Evolutionary conservation across 257 asterid genomes (phyloP), one percentile per base, ranked within the genome.

Genomic region (Perilla frutescens): DNA sequence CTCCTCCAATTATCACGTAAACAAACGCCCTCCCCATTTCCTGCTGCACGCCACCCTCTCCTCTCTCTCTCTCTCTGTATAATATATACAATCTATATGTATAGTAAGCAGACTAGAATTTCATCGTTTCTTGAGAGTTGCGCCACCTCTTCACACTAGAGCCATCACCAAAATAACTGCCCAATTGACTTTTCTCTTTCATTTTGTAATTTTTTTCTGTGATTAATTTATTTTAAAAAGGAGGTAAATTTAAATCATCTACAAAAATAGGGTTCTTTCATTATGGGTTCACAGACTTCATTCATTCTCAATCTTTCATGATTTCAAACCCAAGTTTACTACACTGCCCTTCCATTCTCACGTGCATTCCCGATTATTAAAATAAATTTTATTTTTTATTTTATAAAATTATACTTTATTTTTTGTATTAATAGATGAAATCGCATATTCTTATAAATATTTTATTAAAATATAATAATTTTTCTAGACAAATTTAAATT

Each of bases 11-110:
- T 65, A 92, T 92, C 64, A 90, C 99, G 84, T 86, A 92, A 62
- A 90, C 90, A 81, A 89, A 92, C 68, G 99, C 99, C 70, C 97
- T 84, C 61, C 98, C 98, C 99, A 95, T 95, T 67, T 73, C 45
- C 66, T 40, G 68, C 76, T 31, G 73, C 79, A 68, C 64, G 37
- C 66, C 67, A 51, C 68, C 43, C 56, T 29, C 65, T 66, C 74
- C 68, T 31, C 61, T 31, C 45, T 50, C 29, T 47, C 34, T 50
- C 58, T 4, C 51, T 26, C 47, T 10, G 67, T 26, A 20, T 8
- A 29, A 5, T 43, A 1, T 43, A 31, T 72, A 31, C 4, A 41
- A 43, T 43, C 31, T 62, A 15, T 62, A 72, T 49, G 68, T 14
- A 45, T 55, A 15, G 63, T 12, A 12, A 36, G 54, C 54, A 55